These are phyloP conservation scores for Trichophyton schoenleinii DNA, from an alignment of 2,329 filamentous ascomycete species.

Conservation along the genomic window DNA sequence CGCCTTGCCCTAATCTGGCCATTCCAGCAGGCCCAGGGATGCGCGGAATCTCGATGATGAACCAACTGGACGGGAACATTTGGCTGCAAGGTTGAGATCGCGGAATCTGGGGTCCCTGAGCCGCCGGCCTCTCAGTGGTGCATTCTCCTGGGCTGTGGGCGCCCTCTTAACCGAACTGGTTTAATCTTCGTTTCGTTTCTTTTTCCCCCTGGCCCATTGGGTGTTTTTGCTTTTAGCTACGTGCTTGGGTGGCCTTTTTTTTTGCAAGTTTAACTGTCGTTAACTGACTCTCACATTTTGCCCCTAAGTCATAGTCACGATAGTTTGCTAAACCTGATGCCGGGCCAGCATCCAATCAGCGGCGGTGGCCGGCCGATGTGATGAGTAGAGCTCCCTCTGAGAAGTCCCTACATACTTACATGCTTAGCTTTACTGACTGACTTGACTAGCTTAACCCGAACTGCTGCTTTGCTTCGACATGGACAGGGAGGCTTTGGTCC, in stretches of 20 bases:
- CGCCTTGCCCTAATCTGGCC: constrained; percentile 1
- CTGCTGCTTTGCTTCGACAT: no score
- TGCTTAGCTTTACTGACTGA: background rate
- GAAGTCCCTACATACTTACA: background rate
- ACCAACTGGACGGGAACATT: constrained; percentile 7
- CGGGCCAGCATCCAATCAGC: background rate
- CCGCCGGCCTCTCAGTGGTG: constrained; percentile 9
- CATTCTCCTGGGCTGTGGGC: background rate
- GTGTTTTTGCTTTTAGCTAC: no score
- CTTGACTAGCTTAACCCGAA: no score
- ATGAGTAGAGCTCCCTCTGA: background rate
- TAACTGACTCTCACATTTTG: background rate
- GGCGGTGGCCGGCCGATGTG: background rate
- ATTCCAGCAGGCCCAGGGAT: background rate
- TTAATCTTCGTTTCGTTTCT: background rate
- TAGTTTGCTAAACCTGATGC: background rate
- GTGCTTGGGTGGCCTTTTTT: no score
- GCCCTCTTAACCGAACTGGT: constrained; percentile 2
- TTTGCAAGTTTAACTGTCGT: no score
- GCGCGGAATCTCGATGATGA: constrained; percentile 3
- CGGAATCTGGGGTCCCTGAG: constrained; percentile 9
- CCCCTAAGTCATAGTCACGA: background rate
- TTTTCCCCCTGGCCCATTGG: background rate
- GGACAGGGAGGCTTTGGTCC: background rate
- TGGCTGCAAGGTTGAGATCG: constrained; percentile 9